These are phyloP conservation scores for Colletotrichum sp. DNA, from an alignment of 2,329 filamentous ascomycete species.

Conservation along the genomic window DNA sequence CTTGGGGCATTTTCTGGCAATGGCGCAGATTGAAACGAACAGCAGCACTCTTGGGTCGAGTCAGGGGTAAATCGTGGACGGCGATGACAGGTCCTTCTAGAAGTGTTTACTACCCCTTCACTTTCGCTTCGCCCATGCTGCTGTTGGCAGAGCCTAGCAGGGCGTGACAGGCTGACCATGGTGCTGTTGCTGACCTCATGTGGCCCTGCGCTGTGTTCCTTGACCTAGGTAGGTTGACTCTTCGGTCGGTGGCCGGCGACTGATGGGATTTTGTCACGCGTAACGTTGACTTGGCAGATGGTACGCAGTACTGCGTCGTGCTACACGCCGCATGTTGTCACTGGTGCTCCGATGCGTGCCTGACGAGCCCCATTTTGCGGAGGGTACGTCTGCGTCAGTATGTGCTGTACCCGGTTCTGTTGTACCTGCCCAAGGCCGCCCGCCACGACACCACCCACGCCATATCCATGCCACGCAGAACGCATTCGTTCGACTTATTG, in stretches of 20 bases:
- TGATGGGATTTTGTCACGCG: slow-evolving; percentile 3
- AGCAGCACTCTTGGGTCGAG: not conserved
- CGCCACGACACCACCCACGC: not conserved
- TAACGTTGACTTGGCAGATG: not conserved
- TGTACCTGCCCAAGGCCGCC: not conserved
- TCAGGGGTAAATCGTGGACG: not conserved
- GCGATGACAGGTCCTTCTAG: not conserved
- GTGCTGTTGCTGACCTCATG: slow-evolving; percentile 5
- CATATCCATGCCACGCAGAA: not conserved
- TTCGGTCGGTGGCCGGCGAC: slow-evolving; percentile 1
- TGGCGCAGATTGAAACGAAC: not conserved
- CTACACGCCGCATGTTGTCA: not conserved
- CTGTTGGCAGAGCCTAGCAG: not conserved
- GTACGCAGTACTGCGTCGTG: not conserved
- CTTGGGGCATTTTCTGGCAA: not conserved
- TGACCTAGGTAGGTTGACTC: not conserved
- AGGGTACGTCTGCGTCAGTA: not conserved
- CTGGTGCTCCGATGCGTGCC: not conserved
- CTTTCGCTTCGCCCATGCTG: not conserved
- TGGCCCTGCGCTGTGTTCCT: not conserved
- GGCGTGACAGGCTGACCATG: not conserved
- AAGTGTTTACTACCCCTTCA: not conserved
- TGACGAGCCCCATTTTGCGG: not conserved
- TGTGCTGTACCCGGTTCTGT: not conserved
- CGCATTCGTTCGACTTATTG: not conserved